Percentiles rank a stretch among this genome's conserved stretches.
These are phyloP conservation scores for Botrytis porri DNA, from an alignment of 2,329 filamentous ascomycete species.

Conservation along the genomic window DNA sequence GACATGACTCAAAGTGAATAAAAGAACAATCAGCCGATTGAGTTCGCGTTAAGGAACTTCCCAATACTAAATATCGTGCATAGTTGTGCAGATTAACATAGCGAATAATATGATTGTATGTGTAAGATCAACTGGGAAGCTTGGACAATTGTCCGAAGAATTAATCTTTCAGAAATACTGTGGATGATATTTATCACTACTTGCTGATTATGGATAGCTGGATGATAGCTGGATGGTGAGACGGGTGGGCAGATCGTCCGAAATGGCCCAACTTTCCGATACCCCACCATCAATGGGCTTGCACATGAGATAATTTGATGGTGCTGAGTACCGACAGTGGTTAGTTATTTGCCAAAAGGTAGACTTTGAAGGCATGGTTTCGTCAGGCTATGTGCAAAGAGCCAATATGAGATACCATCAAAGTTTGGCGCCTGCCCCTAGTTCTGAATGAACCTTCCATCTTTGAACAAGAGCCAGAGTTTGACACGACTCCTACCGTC, in stretches of 20 bases:
- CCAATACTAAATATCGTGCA: neutral
- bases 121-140: neutral
- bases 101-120: neutral
- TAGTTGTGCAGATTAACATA: neutral
- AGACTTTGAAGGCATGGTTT: neutral
- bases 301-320: neutral
- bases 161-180: neutral
- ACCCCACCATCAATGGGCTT: neutral
- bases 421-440: neutral
- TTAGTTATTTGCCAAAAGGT: neutral
- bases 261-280: neutral
- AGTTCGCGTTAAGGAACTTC: neutral
- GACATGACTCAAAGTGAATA: neutral
- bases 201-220: neutral
- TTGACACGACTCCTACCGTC: neutral
- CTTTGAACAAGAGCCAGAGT: neutral
- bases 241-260: neutral
- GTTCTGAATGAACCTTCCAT: neutral
- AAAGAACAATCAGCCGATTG: neutral
- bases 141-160: neutral
- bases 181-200: neutral
- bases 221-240: neutral
- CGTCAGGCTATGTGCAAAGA: neutral
- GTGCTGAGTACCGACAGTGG: too few species aligned
- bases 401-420: neutral